Conservation (phyloP, 2,329 filamentous ascomycete species). For the Sordariomycetes sp. region DNA sequence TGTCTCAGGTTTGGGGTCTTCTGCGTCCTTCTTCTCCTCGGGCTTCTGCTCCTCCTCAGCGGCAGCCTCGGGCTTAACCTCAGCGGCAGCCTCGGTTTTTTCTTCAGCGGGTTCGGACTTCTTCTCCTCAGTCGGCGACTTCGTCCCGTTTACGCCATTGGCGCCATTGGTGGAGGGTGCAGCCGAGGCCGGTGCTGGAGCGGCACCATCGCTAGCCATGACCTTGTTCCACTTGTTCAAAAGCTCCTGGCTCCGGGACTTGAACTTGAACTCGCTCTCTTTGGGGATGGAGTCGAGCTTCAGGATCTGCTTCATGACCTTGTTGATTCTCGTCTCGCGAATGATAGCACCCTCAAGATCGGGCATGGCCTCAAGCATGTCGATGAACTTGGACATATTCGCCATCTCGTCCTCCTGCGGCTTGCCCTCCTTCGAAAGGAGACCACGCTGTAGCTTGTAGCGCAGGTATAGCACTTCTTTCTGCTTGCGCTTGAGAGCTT, state of each 20-base stretch:
- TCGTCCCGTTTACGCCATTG: slow-evolving; percentile 40
- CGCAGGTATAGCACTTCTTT: slow-evolving; percentile 85
- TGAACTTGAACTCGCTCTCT: slow-evolving; percentile 86
- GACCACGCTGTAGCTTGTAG: slow-evolving; percentile 90
- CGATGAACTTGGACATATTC: slow-evolving; percentile 66
- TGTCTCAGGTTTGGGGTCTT: not conserved
- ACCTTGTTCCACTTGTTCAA: slow-evolving; percentile 86
- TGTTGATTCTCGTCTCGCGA: slow-evolving; percentile 91
- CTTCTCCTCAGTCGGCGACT: slow-evolving; percentile 30
- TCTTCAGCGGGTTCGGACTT: slow-evolving; percentile 27
- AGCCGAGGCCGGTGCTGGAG: slow-evolving; percentile 21
- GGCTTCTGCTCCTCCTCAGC: not conserved
- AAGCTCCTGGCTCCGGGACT: slow-evolving; percentile 68
- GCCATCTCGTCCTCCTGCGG: slow-evolving; percentile 84
- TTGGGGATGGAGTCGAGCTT: slow-evolving; percentile 79
- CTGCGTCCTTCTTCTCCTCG: not conserved
- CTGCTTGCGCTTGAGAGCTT: slow-evolving; percentile 51
- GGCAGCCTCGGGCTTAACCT: slow-evolving; percentile 27
- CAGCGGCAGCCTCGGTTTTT: slow-evolving; percentile 21
- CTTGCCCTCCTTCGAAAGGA: slow-evolving; percentile 73
- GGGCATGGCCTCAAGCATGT: slow-evolving; percentile 63
- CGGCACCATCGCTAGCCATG: slow-evolving; percentile 50
- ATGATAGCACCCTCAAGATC: slow-evolving; percentile 88
- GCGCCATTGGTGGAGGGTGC: too few species aligned
- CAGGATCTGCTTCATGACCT: slow-evolving; percentile 89